These are phyloP conservation scores for Fusarium sp. DNA, from an alignment of 2,329 filamentous ascomycete genomes.

Conservation along the genomic window DNA sequence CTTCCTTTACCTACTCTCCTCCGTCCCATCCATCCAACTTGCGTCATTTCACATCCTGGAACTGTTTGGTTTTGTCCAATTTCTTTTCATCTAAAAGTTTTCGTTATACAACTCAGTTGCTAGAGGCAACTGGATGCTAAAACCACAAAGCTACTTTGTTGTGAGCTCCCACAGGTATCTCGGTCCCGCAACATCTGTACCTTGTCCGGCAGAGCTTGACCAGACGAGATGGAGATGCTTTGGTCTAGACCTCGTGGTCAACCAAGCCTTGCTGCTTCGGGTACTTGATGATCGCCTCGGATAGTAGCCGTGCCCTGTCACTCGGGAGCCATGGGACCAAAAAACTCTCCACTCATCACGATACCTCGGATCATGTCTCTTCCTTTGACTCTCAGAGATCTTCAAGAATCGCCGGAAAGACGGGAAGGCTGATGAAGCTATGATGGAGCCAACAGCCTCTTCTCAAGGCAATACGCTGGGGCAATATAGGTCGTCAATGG, in stretches of 20 bases:
- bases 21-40: not conserved
- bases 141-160: not conserved
- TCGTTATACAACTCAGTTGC: not conserved
- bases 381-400: not conserved
- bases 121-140: not conserved
- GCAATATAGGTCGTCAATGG: slow-evolving; percentile 6
- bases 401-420: not conserved
- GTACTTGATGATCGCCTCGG: slow-evolving; percentile 20
- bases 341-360: slow-evolving; percentile 1
- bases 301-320: slow-evolving; percentile 33
- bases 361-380: not conserved
- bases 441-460: not conserved
- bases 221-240: slow-evolving; percentile 13
- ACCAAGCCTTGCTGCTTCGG: not conserved
- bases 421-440: not conserved
- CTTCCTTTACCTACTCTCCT: not conserved
- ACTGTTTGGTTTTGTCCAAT: not conserved
- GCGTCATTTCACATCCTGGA: not conserved
- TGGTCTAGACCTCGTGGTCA: slow-evolving; percentile 22
- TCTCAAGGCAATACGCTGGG: not conserved
- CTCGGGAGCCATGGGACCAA: slow-evolving; percentile 16
- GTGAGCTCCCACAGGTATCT: not conserved
- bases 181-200: not conserved
- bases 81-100: not conserved
- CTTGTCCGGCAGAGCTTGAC: not conserved